These are phyloP conservation scores for Linderina pennispora DNA, from an alignment of 192 early-diverging fungal species.

Conservation along the genomic window DNA sequence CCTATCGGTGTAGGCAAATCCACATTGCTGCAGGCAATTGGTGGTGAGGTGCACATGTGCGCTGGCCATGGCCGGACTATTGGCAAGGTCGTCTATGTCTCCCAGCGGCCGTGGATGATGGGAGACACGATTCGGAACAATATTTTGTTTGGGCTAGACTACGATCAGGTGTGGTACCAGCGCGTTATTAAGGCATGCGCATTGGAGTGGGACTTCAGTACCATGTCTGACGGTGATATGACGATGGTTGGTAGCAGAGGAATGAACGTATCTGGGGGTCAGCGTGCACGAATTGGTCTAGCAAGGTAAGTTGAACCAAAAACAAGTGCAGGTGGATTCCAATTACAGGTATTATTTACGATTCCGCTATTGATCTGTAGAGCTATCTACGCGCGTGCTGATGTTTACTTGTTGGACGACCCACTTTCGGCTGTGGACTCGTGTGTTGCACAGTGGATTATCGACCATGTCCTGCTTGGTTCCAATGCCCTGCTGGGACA, in stretches of 20 bases:
- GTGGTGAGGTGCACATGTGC: slow-evolving; percentile 12
- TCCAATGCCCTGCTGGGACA: too few species aligned
- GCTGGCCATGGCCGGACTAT: slow-evolving; percentile 40
- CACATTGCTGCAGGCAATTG: slow-evolving; percentile 27
- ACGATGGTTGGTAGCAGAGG: not conserved
- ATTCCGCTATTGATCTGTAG: too few species aligned
- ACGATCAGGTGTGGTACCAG: not conserved
- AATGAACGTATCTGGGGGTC: not conserved
- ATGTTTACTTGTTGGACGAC: too few species aligned
- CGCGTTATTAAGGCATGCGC: not conserved
- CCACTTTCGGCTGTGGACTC: too few species aligned
- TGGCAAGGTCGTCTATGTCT: slow-evolving; percentile 24
- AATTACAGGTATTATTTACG: too few species aligned
- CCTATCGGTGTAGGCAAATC: slow-evolving; percentile 65
- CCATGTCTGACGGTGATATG: not conserved
- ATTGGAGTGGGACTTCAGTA: not conserved
- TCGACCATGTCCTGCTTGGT: too few species aligned
- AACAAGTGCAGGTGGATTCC: too few species aligned
- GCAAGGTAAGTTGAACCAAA: too few species aligned
- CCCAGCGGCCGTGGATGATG: not conserved
- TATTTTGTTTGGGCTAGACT: not conserved
- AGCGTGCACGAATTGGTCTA: not conserved
- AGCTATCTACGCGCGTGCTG: too few species aligned
- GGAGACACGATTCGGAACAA: not conserved
- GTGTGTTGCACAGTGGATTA: too few species aligned